Percentiles rank a stretch among this genome's conserved stretches.
phyloP scores from a whole-genome alignment of 306 rosid genomes.

The Rosa rugosa region DNA sequence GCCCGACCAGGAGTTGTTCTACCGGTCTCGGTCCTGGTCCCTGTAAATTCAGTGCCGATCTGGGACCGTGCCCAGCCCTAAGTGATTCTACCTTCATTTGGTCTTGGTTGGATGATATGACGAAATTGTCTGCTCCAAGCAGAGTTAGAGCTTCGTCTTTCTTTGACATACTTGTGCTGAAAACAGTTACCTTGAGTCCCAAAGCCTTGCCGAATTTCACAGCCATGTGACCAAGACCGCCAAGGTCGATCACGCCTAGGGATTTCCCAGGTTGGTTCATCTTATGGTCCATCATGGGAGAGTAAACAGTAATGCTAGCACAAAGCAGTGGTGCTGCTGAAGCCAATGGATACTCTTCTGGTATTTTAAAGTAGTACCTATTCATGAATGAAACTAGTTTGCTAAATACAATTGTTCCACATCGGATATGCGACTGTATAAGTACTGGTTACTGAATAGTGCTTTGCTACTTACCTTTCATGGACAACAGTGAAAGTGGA shows the following conservation, averaged over 20 bases:
- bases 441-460: too few relatives aligned
- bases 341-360: constrained; percentile 61
- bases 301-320: constrained; percentile 73
- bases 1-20: too few relatives aligned
- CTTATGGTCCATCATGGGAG: constrained; percentile 52
- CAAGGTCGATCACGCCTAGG: constrained; percentile 73
- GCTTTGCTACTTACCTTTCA: constrained; percentile 42
- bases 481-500: constrained; percentile 60
- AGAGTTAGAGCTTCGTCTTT: constrained; percentile 60
- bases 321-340: constrained; percentile 86
- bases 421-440: neutral
- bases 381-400: neutral
- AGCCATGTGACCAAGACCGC: constrained; percentile 82
- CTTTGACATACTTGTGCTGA: constrained; percentile 73
- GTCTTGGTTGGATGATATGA: constrained; percentile 56
- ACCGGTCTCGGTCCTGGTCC: too few relatives aligned
- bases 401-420: neutral
- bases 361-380: constrained; percentile 70
- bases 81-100: constrained; percentile 47
- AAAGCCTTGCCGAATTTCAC: constrained; percentile 79
- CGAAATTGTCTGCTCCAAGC: constrained; percentile 68
- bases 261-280: constrained; percentile 81
- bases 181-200: constrained; percentile 62
- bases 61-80: too few relatives aligned
- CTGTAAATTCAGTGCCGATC: too few relatives aligned